Evolutionary conservation across 495 filamentous ascomycete species (phyloP).

Genomic region (Xylona heveae): DNA sequence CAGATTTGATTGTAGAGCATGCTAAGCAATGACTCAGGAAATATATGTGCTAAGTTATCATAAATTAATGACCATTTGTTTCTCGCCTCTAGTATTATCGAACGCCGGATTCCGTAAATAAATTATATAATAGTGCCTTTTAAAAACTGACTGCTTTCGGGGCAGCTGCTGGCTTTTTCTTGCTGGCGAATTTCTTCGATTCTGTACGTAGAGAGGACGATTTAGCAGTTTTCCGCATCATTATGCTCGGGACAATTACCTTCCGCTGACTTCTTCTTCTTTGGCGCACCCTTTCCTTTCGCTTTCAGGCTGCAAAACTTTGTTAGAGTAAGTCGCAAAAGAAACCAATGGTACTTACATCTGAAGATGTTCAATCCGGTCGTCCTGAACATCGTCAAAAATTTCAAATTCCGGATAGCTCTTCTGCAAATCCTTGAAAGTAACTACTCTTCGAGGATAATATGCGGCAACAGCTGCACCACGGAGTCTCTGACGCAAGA

Average conservation of each 20-base stretch:
- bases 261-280: slow-evolving; percentile 59
- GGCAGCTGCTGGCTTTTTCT: slow-evolving; percentile 3
- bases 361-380: slow-evolving; percentile 55
- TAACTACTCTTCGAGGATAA: slow-evolving; percentile 58
- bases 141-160: slow-evolving; percentile 3
- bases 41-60: too few species aligned
- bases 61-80: too few species aligned
- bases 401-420: slow-evolving; percentile 40
- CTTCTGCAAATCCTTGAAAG: slow-evolving; percentile 41
- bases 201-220: neutral
- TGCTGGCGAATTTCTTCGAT: slow-evolving; percentile 5
- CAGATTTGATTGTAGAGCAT: too few species aligned
- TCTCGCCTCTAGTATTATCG: too few species aligned
- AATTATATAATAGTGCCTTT: too few species aligned
- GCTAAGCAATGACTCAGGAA: too few species aligned
- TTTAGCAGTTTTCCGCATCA: neutral
- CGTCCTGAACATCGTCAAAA: slow-evolving; percentile 53
- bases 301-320: slow-evolving; percentile 32
- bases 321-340: neutral
- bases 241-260: slow-evolving; percentile 22
- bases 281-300: slow-evolving; percentile 75
- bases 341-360: slow-evolving; percentile 33
- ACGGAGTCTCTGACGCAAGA: slow-evolving; percentile 63
- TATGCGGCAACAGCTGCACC: slow-evolving; percentile 63
- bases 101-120: too few species aligned